These are phyloP conservation scores for Cyberlindnera galapagoensis DNA, from an alignment of 805 yeast species.

Conservation along the genomic window DNA sequence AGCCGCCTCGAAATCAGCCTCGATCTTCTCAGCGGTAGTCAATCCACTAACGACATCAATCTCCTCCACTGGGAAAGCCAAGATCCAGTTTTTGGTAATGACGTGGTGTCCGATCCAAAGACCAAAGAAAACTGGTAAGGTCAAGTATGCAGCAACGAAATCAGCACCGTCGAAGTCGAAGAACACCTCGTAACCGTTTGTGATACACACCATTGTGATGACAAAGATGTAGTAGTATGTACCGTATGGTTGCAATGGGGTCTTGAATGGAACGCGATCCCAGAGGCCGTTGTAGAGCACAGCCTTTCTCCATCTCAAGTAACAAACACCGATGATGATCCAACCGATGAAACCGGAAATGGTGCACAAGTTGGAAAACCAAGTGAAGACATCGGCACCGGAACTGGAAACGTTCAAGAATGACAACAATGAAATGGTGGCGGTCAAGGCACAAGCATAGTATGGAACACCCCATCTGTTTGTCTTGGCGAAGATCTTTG, in stretches of 20 bases:
- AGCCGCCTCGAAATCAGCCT: conserved; percentile 12
- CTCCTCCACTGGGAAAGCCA: conserved; percentile 47
- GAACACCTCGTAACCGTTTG: conserved; percentile 71
- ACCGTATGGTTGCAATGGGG: conserved; percentile 51
- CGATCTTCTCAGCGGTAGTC: conserved; percentile 46
- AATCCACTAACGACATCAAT: conserved; percentile 58
- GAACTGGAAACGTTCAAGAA: conserved; percentile 59
- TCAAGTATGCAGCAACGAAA: conserved; percentile 68
- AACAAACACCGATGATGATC: conserved; percentile 63
- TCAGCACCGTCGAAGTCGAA: conserved; percentile 36
- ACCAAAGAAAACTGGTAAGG: conserved; percentile 48
- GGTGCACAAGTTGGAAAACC: conserved; percentile 73
- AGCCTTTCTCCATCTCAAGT: conserved; percentile 64
- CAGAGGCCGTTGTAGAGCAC: conserved; percentile 42
- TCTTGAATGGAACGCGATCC: conserved; percentile 53
- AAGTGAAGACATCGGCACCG: conserved; percentile 53
- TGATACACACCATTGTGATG: conserved; percentile 47
- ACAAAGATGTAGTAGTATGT: conserved; percentile 47
- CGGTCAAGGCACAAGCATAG: conserved; percentile 38
- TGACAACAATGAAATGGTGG: conserved; percentile 50
- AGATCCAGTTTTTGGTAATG: conserved; percentile 37
- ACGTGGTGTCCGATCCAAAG: conserved; percentile 55
- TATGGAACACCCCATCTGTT: conserved; percentile 68
- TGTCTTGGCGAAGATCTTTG: conserved; percentile 55
- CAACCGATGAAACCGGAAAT: conserved; percentile 74